phyloP scores from a whole-genome alignment of 306 rosid species.

The Medicago lupulina region DNA sequence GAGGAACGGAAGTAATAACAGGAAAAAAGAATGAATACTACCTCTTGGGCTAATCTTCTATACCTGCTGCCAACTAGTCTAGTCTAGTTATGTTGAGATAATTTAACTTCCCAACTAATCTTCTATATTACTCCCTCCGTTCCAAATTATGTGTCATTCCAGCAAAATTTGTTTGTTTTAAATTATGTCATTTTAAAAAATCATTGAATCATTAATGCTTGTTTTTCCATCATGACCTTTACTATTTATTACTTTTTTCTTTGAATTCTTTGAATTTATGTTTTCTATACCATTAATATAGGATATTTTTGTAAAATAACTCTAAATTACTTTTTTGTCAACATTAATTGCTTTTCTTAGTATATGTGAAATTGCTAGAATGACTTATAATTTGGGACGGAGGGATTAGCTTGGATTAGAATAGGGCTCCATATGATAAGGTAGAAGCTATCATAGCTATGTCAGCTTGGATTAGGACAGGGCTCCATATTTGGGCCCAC shows the following conservation, averaged over 20 bases:
- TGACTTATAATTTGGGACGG: too few species aligned
- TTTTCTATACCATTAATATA: too few species aligned
- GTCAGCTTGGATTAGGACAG: background rate
- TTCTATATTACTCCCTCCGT: background rate
- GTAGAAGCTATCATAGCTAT: background rate
- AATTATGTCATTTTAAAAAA: too few species aligned
- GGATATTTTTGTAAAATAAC: too few species aligned
- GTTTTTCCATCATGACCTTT: too few species aligned
- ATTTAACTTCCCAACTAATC: background rate
- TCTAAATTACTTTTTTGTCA: too few species aligned
- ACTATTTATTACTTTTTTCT: too few species aligned
- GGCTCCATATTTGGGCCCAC: background rate
- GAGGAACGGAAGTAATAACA: background rate
- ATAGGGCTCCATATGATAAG: background rate
- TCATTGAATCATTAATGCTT: too few species aligned
- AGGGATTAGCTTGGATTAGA: background rate
- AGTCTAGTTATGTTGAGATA: slow-evolving; percentile 1
- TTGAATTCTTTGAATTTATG: too few species aligned
- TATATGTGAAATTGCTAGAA: too few species aligned
- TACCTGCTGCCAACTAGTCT: background rate
- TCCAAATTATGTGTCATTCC: too few species aligned
- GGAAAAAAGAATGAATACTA: background rate
- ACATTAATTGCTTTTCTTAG: too few species aligned
- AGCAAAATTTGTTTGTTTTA: background rate
- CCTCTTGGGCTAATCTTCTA: background rate